Percentiles rank a stretch among this genome's conserved stretches.
phyloP scores from a whole-genome alignment of 345 rosid genomes.

The Gynandropsis gynandra region DNA sequence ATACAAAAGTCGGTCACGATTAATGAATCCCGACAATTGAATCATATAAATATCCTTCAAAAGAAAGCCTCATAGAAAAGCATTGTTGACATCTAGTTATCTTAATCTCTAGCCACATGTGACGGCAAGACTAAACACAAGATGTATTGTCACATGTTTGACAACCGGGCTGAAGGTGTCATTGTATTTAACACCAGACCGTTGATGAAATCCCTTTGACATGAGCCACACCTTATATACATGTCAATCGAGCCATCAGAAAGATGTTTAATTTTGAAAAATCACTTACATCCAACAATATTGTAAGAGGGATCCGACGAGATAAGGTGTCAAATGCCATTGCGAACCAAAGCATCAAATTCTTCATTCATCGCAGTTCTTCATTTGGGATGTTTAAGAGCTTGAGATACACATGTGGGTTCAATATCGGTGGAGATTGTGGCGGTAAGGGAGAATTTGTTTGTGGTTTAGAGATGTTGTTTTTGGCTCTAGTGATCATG shows the following conservation, averaged over 20 bases:
- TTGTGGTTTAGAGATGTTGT: background rate
- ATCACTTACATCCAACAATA: background rate
- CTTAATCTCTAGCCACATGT: background rate
- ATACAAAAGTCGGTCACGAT: background rate
- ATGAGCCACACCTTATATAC: background rate
- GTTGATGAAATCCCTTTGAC: background rate
- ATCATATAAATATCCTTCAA: background rate
- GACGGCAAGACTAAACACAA: background rate
- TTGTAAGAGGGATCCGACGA: background rate
- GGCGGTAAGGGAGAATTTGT: background rate
- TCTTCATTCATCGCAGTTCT: background rate
- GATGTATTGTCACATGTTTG: background rate
- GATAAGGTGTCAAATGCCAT: background rate
- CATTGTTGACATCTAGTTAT: background rate
- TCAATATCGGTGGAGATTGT: background rate
- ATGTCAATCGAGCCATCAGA: background rate
- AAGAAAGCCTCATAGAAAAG: background rate
- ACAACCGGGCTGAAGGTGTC: background rate
- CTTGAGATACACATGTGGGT: background rate
- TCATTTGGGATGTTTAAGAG: background rate
- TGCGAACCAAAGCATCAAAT: background rate
- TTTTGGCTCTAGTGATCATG: background rate
- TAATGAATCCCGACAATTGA: background rate
- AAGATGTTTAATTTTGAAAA: background rate
- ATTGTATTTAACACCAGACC: background rate